Conservation (phyloP, 495 filamentous ascomycete species). For the Hyaloscypha hepaticicola region DNA sequence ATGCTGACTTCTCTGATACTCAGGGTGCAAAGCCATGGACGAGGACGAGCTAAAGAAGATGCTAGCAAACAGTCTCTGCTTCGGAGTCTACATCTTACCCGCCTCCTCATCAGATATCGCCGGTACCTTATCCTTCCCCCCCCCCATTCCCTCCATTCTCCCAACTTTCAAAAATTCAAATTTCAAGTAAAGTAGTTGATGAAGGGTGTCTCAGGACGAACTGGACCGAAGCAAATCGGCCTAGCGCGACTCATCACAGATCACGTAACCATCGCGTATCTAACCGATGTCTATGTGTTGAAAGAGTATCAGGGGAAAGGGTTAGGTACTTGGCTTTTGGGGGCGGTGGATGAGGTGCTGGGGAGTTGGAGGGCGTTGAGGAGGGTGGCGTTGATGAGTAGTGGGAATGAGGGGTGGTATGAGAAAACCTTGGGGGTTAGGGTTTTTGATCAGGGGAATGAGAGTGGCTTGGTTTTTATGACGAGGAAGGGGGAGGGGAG, state of each 20-base stretch:
- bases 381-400: conserved; percentile 52
- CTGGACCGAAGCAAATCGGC: conserved; percentile 44
- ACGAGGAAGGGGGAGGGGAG: conserved; percentile 17
- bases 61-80: conserved; percentile 52
- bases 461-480: conserved; percentile 29
- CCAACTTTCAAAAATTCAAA: too few relatives aligned
- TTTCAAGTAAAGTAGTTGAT: too few relatives aligned
- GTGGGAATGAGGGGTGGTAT: conserved; percentile 44
- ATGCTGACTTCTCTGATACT: too few relatives aligned
- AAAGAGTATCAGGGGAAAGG: conserved; percentile 56
- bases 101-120: conserved; percentile 33
- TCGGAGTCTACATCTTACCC: conserved; percentile 50
- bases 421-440: conserved; percentile 45
- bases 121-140: conserved; percentile 24
- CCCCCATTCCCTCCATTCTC: not conserved
- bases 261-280: conserved; percentile 61
- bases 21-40: conserved; percentile 46
- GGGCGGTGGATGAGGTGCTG: conserved; percentile 55
- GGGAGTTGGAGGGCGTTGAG: conserved; percentile 55
- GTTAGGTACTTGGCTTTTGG: conserved; percentile 61
- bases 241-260: conserved; percentile 66
- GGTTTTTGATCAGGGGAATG: conserved; percentile 37
- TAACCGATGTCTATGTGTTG: conserved; percentile 67
- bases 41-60: conserved; percentile 41
- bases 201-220: not conserved